Evolutionary conservation across 2,329 filamentous ascomycete genomes (phyloP).

Genomic region (Pseudogymnoascus sp.): DNA sequence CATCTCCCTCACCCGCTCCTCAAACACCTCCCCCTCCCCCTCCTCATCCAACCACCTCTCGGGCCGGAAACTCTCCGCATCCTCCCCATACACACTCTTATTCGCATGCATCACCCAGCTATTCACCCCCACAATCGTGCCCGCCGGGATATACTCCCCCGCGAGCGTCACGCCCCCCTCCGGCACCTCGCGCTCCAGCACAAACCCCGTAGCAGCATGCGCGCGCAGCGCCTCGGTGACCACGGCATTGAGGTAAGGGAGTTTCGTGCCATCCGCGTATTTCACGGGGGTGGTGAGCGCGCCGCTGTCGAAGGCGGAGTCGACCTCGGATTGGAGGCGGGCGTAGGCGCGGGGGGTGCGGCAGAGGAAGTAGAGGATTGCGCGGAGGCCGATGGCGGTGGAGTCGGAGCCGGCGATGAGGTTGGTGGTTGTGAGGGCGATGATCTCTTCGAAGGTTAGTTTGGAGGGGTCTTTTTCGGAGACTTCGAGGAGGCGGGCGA

Average conservation of each 20-base stretch:
- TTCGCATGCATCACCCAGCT: constrained; percentile 32
- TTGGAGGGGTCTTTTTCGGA: not conserved
- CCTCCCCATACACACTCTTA: constrained; percentile 28
- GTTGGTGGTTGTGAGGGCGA: not conserved
- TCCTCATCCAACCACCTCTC: constrained; percentile 35
- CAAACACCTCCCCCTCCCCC: not conserved
- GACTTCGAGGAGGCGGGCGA: constrained; percentile 20
- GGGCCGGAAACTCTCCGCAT: constrained; percentile 33
- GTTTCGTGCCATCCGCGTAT: constrained; percentile 23
- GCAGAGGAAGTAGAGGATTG: constrained; percentile 37
- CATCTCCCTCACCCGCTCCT: constrained; percentile 5
- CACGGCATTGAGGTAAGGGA: constrained; percentile 42
- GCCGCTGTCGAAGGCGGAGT: constrained; percentile 26
- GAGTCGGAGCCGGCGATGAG: constrained; percentile 33
- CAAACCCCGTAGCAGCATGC: constrained; percentile 36
- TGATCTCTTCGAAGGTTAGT: not conserved
- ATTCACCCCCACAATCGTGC: constrained; percentile 31
- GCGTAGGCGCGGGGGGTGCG: constrained; percentile 20
- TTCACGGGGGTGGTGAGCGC: constrained; percentile 20
- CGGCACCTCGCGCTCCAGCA: constrained; percentile 38
- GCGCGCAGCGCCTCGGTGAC: constrained; percentile 41
- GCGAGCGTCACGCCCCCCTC: constrained; percentile 19
- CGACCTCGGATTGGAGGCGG: constrained; percentile 23
- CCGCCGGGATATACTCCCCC: constrained; percentile 24
- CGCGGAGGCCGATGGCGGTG: constrained; percentile 38